Percentiles rank a stretch among this genome's conserved stretches.
phyloP scores from a whole-genome alignment of 2,329 filamentous ascomycete genomes.

The Ascocoryne sarcoides region DNA sequence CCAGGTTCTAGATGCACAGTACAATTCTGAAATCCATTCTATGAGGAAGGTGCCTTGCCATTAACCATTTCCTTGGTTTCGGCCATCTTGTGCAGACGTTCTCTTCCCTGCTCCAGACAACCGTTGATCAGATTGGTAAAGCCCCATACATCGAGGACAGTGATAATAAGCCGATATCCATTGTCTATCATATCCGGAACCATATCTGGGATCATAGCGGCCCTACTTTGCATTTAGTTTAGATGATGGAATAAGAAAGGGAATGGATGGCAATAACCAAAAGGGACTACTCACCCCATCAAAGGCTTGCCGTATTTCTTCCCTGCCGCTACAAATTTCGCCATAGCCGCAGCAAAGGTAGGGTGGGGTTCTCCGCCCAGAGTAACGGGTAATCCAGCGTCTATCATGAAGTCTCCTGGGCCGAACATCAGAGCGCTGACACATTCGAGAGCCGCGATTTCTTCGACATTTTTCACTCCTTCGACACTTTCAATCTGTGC shows the following conservation, averaged over 20 bases:
- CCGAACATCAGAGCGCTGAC: constrained; percentile 6
- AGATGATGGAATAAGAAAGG: no score
- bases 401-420: constrained; percentile 5
- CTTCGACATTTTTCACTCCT: constrained; percentile 5
- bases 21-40: no score
- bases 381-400: constrained; percentile 4
- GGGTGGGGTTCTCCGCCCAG: constrained; percentile 5
- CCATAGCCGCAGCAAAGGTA: constrained; percentile 4
- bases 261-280: no score
- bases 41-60: no score
- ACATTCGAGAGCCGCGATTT: constrained; percentile 3
- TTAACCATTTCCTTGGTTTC: no score
- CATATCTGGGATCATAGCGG: constrained; percentile 4
- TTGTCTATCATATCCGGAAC: constrained; percentile 4
- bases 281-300: constrained; percentile 6
- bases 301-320: constrained; percentile 5
- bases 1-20: no score
- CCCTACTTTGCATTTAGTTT: not conserved
- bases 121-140: constrained; percentile 5
- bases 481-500: constrained; percentile 8
- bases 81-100: no score
- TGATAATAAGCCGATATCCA: constrained; percentile 2
- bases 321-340: constrained; percentile 2
- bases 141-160: constrained; percentile 5
- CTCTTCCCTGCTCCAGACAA: constrained; percentile 1